Base-by-base conservation (phyloP, 1,284 basidiomycete species). In the Termitomyces sp. region DNA sequence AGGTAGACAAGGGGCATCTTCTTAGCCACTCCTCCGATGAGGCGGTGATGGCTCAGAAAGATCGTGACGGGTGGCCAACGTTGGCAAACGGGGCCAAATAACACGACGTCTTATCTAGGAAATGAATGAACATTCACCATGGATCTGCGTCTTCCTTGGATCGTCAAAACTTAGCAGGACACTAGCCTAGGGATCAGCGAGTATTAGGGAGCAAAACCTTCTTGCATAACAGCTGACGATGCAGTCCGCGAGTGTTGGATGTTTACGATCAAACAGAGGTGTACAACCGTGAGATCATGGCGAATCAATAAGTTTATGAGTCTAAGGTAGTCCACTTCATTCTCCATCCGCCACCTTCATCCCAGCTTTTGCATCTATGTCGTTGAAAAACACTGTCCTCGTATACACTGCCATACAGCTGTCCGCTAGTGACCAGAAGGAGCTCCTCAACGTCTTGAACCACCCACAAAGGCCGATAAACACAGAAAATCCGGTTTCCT, bases 381-480 rank as follows among this genome's bases (percentile, higher is more conserved):
- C 52, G 26, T 15, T 44, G 34, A 54, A 52, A 38, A 53, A 43
- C 21, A 21, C 44, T 17, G 33, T 59, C 43, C 59, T 56, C 48
- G 50, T 56, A 39, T 61, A 61, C 50, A 54, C 53, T 39, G 56
- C 57, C 7, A 55, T 52, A 34, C 19, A 41, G 3, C 46, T 56
- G 1, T 24, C 54, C 33, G 7, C 38, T 8, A 38, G 46, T 17
- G 53, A 36, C 24, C 43, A 59, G 38, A 39, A 49, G 30, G 24
- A 46, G 5, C 34, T 61, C 21, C 21, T 59, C 1, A 19, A 53
- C 38, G 50, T 50, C 42, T 53, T 61, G 28, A 59, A 52, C 19
- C 34, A 54, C 38, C 57, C 57, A 21, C 46, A 44, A 42, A 28
- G 41, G 28, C 28, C 40, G 13, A 38, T 50, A 39, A 28, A 12